Conservation (phyloP, 148 eudicot genomes). For the Camellia lanceoleosa region DNA sequence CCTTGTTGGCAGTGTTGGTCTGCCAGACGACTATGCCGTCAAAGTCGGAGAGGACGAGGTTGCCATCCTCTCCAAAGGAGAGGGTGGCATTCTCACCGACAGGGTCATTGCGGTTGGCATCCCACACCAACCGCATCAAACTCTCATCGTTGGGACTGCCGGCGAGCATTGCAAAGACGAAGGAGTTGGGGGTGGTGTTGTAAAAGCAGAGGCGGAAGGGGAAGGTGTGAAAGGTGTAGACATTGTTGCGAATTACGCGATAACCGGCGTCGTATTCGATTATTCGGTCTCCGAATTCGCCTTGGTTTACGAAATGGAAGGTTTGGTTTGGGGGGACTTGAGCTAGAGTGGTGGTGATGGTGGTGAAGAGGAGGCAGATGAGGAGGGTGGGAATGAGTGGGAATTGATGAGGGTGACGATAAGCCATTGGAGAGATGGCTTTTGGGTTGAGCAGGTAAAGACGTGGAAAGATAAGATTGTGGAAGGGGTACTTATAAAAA, state of each 20-base stretch:
- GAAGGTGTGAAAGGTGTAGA: not conserved
- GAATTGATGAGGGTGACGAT: not conserved
- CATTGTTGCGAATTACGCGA: not conserved
- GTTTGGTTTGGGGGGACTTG: constrained; percentile 25
- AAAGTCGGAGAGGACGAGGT: constrained; percentile 18
- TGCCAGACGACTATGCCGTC: constrained; percentile 23
- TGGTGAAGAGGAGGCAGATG: not conserved
- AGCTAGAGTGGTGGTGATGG: not conserved
- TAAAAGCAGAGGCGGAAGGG: constrained; percentile 24
- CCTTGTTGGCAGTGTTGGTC: constrained; percentile 28
- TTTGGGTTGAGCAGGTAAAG: too few relatives aligned
- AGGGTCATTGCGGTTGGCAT: constrained; percentile 17
- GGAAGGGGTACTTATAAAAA: too few relatives aligned
- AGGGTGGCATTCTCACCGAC: constrained; percentile 27
- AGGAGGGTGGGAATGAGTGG: not conserved
- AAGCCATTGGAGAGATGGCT: not conserved
- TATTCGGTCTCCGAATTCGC: constrained; percentile 38
- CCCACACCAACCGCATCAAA: constrained; percentile 28
- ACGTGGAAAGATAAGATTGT: too few relatives aligned
- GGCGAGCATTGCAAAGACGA: constrained; percentile 12
- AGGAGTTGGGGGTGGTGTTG: constrained; percentile 24
- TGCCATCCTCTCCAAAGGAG: constrained; percentile 20
- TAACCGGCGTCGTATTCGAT: constrained; percentile 29
- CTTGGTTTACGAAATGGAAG: constrained; percentile 38
- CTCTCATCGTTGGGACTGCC: constrained; percentile 7